Conservation (phyloP, 1,284 basidiomycete species). For the Anthracocystis panici-leucophaei region DNA sequence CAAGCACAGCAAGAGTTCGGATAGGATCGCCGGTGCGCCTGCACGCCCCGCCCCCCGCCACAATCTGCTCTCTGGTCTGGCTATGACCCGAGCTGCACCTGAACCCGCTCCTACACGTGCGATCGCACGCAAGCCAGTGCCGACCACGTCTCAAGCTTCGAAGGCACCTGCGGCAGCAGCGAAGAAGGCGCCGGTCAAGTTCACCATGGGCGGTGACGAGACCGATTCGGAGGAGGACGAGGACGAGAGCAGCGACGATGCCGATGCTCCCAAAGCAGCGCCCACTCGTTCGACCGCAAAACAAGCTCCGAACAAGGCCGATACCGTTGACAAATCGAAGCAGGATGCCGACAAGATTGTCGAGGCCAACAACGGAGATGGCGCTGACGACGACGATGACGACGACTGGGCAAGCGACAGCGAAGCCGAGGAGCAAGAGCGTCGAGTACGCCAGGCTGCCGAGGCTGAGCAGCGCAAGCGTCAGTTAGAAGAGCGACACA, state of each 20-base stretch:
- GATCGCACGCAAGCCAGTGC: constrained; percentile 45
- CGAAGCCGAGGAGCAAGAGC: constrained; percentile 67
- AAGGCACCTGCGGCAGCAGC: constrained; percentile 19
- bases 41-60: constrained; percentile 34
- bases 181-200: constrained; percentile 55
- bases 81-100: constrained; percentile 51
- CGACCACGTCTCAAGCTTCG: constrained; percentile 11
- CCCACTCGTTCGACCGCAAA: constrained; percentile 6
- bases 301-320: constrained; percentile 5
- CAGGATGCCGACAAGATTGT: constrained; percentile 34
- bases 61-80: constrained; percentile 47
- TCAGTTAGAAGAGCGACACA: constrained; percentile 77
- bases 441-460: constrained; percentile 59
- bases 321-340: constrained; percentile 1
- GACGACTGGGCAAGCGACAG: constrained; percentile 68
- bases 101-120: constrained; percentile 26
- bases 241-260: constrained; percentile 44
- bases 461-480: constrained; percentile 70
- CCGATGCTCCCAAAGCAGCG: constrained; percentile 1
- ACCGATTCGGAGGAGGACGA: constrained; percentile 60
- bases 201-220: constrained; percentile 65
- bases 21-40: constrained; percentile 29
- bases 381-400: constrained; percentile 53
- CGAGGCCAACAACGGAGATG: constrained; percentile 22
- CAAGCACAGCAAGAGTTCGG: constrained; percentile 54